Evolutionary conservation across 257 asterid genomes (phyloP), one percentile per base, ranked within the genome.

Genomic region (Ocimum tenuiflorum): DNA sequence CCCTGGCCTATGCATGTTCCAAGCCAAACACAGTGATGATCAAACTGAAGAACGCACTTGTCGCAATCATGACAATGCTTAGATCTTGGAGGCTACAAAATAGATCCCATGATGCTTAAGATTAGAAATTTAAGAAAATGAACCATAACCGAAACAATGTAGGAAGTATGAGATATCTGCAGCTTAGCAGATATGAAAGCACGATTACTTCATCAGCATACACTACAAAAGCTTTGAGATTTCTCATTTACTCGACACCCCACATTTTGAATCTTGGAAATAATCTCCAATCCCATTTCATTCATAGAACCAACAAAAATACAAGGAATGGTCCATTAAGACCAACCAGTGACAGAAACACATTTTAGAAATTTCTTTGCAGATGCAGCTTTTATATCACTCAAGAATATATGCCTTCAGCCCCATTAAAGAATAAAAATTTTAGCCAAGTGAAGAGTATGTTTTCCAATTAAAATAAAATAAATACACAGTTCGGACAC

Each of bases 1-100:
- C 88, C 83, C 77, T 75, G 96, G 61, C 99, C 99, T 57, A 94
- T 73, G 77, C 99, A 94, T 41, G 94, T 82, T 59, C 99, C 99
- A 52, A 94, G 96, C 97, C 99, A 94, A 75, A 86, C 96, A 66
- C 99, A 94, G 57, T 94, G 99, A 85, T 94, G 99, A 83, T 94
- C 99, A 83, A 90, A 94, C 76, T 94, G 96, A 83, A 94, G 97
- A 72, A 94, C 87, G 42, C 99, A 90, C 81, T 79, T 94, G 81
- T 90, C 94, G 74, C 99, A 94, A 74, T 90, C 99, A 71, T 86
- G 88, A 62, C 99, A 94, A 77, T 94, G 99, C 78, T 90, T 94
- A 71, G 97, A 80, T 60, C 99, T 85, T 42, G 99, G 99, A 55
- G 99, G 99, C 99, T 94, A 78, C 80, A 79, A 70, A 65, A 76